Percentiles rank a stretch among this genome's conserved stretches.
phyloP scores from a whole-genome alignment of 2,329 filamentous ascomycete genomes.

The Neoascochyta sp. region DNA sequence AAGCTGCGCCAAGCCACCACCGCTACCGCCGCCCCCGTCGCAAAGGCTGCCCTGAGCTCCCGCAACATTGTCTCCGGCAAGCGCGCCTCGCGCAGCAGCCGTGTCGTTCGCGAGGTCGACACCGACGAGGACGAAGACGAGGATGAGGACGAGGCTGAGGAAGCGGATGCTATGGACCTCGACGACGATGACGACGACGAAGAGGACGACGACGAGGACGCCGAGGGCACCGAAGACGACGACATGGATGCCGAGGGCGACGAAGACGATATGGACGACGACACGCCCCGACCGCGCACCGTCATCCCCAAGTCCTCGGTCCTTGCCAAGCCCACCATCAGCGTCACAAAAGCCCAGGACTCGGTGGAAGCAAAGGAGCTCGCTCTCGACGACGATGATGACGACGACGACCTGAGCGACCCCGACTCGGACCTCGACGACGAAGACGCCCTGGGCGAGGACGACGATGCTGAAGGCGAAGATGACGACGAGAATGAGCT shows the following conservation, averaged over 20 bases:
- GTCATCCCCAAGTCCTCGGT: conserved; percentile 19
- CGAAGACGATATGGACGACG: conserved; percentile 38
- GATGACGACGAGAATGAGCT: conserved; percentile 40
- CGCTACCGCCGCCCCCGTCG: conserved; percentile 18
- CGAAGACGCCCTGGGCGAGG: conserved; percentile 49
- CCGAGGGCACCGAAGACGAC: conserved; percentile 27
- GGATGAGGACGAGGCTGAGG: conserved; percentile 38
- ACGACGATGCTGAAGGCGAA: conserved; percentile 41
- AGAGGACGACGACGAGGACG: conserved; percentile 37
- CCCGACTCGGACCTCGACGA: conserved; percentile 40
- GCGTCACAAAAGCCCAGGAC: conserved; percentile 33
- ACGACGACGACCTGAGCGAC: conserved; percentile 43
- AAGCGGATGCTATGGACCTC: conserved; percentile 41
- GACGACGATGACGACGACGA: conserved; percentile 41
- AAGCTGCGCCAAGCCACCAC: conserved; percentile 49
- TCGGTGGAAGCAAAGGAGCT: conserved; percentile 51
- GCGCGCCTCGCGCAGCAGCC: conserved; percentile 38
- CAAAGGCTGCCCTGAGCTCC: conserved; percentile 31
- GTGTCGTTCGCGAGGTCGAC: conserved; percentile 40
- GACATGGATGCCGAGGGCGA: conserved; percentile 39
- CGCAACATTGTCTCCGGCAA: conserved; percentile 39
- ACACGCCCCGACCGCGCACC: conserved; percentile 26
- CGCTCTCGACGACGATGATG: conserved; percentile 47
- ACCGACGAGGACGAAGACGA: conserved; percentile 43
- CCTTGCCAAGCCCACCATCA: conserved; percentile 37